Evolutionary conservation across 2,329 filamentous ascomycete species (phyloP), one percentile per base, ranked within the genome.

Genomic region (Fusarium pseudograminearum): DNA sequence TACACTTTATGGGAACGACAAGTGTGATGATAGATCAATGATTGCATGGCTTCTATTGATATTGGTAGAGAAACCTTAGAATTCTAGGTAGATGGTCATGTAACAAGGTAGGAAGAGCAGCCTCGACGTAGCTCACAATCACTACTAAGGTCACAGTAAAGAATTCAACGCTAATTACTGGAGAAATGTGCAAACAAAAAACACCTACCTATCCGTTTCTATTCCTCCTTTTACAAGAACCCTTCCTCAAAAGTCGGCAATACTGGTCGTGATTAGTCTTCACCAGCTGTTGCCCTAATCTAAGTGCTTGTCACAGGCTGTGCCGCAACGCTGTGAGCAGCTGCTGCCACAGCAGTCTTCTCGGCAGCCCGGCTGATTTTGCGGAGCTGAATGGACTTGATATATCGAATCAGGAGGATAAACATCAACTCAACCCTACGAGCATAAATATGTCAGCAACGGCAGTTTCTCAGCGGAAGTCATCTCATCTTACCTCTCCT

Each of bases 401-500:
- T 77, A 74, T 96, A 97, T 73, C 93, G 89, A 80, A 98, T 90
- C 52, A 99, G 86, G 30, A 97, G 83, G 67, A 98, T 84, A 78
- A 98, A 98, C 45, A 94, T 79, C 18, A 98, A 83, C 79, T 98
- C 96, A 80, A 98, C 93, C 72, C 93, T 93, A 62, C 24, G 15
- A 33, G 10, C 11, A 41, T 31, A 63, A 38, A 28, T 11, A 34
- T 38, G 53, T 77, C 61, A 75, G 74, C 61, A 47, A 41, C 28
- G 42, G n/a, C 9, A 7, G 36, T 38, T 38, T 20, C 5, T 24
- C 20, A 5, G 9, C 24, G 15, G 16, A 7, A 10, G 42, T 16
- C 14, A 5, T 34, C 3, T 50, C 5, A 10, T 76, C 85, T 72
- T 85, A 94, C 92, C 94, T 88, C 82, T 99, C 96, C 83, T 99